Evolutionary conservation across 805 yeast species (phyloP).

Genomic region (Peterozyma toletana): DNA sequence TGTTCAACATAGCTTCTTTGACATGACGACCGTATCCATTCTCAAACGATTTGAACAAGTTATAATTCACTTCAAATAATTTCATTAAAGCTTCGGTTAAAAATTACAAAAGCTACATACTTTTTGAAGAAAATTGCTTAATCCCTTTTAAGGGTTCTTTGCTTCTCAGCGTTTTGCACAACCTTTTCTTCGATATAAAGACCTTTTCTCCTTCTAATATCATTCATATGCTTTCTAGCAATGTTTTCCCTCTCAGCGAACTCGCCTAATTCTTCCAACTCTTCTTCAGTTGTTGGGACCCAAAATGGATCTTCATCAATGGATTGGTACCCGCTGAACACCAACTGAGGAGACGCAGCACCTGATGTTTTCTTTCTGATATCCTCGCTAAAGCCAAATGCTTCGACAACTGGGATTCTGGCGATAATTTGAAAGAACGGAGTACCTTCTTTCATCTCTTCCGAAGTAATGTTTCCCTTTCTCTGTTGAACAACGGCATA

Average conservation of each 20-base stretch:
- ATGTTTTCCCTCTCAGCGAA: conserved; percentile 87
- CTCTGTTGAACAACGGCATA: conserved; percentile 89
- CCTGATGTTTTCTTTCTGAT: conserved; percentile 91
- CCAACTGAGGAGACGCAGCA: conserved; percentile 93
- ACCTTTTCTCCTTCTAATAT: conserved; percentile 80
- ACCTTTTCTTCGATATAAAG: conserved; percentile 85
- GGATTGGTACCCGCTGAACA: conserved; percentile 81
- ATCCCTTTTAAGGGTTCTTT: conserved; percentile 76
- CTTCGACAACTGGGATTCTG: conserved; percentile 85
- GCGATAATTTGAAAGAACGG: conserved; percentile 90
- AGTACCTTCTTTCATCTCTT: conserved; percentile 97
- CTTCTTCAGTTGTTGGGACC: conserved; percentile 98
- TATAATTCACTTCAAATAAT: no score
- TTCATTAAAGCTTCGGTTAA: no score
- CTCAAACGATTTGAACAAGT: no score
- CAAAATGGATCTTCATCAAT: conserved; percentile 95
- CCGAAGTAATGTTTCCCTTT: conserved; percentile 78
- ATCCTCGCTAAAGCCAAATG: conserved; percentile 95
- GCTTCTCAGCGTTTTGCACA: conserved; percentile 89
- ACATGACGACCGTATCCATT: no score
- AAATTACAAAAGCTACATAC: no score
- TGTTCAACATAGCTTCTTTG: no score
- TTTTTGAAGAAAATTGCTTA: conserved; percentile 16
- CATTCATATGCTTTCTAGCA: conserved; percentile 81
- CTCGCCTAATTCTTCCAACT: conserved; percentile 88